These are phyloP conservation scores for Sporothrix brasiliensis DNA, from an alignment of 2,329 filamentous ascomycete genomes.

Conservation along the genomic window DNA sequence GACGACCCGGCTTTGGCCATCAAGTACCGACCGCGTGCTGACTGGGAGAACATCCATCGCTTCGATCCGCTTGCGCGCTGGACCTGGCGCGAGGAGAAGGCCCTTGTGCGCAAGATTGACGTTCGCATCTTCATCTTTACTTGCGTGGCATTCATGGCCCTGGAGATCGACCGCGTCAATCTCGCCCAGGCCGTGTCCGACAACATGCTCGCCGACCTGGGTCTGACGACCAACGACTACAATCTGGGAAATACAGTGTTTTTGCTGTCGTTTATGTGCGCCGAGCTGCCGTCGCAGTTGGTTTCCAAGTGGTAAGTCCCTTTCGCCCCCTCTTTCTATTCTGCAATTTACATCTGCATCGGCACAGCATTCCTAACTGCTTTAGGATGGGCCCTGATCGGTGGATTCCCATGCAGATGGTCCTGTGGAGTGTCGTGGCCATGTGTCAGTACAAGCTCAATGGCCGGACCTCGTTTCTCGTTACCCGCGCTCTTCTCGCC, in stretches of 20 bases:
- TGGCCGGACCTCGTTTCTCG: conserved; percentile 47
- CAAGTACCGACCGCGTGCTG: conserved; percentile 42
- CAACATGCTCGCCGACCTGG: conserved; percentile 51
- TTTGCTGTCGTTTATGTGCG: conserved; percentile 54
- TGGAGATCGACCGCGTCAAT: conserved; percentile 56
- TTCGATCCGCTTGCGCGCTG: conserved; percentile 52
- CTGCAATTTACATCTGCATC: too few species aligned
- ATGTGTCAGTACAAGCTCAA: conserved; percentile 51
- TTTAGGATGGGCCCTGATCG: conserved; percentile 56
- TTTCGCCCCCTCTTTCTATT: too few species aligned
- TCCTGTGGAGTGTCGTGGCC: conserved; percentile 59
- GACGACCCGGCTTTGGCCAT: conserved; percentile 45
- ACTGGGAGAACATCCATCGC: conserved; percentile 49
- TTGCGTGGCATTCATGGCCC: conserved; percentile 54
- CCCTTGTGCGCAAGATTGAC: conserved; percentile 52
- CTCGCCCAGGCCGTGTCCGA: conserved; percentile 53
- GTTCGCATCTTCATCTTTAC: conserved; percentile 50
- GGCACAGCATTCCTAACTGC: not conserved
- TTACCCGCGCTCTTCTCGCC: conserved; percentile 46
- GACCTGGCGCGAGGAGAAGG: conserved; percentile 48
- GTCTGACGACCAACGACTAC: conserved; percentile 51
- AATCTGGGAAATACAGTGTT: conserved; percentile 56
- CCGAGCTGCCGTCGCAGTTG: conserved; percentile 64
- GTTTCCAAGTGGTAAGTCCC: conserved; percentile 55
- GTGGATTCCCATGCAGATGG: conserved; percentile 63